phyloP scores from a whole-genome alignment of 495 filamentous ascomycete genomes.

The Aspergillus baeticus region DNA sequence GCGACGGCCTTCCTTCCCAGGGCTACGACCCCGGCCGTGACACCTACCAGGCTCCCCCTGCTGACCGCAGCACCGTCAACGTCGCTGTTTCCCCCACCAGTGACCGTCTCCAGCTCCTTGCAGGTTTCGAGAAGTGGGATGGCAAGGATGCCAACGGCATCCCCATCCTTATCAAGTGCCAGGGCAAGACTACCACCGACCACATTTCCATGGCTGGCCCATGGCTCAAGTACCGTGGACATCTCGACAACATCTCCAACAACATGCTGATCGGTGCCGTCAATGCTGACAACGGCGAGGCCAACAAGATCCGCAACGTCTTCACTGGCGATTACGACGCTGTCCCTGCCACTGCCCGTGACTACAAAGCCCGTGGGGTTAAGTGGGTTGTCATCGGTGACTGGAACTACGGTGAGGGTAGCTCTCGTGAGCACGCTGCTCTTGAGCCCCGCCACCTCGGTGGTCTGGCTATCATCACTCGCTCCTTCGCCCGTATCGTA shows the following conservation, averaged over 20 bases:
- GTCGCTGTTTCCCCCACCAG: slow-evolving; percentile 87
- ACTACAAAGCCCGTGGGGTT: slow-evolving; percentile 96
- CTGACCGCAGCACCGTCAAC: slow-evolving; percentile 65
- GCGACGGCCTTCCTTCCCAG: slow-evolving; percentile 73
- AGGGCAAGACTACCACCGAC: slow-evolving; percentile 99
- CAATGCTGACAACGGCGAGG: slow-evolving; percentile 93
- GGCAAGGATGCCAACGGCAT: slow-evolving; percentile 87
- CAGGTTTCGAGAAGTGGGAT: slow-evolving; percentile 85
- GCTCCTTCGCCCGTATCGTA: slow-evolving; percentile 92
- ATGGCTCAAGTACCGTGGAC: slow-evolving; percentile 99
- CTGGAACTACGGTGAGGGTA: slow-evolving; percentile 99
- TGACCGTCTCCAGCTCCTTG: slow-evolving; percentile 91
- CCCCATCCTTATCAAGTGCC: slow-evolving; percentile 94
- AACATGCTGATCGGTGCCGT: slow-evolving; percentile 99
- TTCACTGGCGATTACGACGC: slow-evolving; percentile 79
- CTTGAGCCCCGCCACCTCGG: slow-evolving; percentile 97
- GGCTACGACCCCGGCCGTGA: slow-evolving; percentile 93
- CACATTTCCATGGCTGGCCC: slow-evolving; percentile 97
- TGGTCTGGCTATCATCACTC: slow-evolving; percentile 94
- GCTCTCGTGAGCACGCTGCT: slow-evolving; percentile 95
- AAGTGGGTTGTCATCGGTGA: slow-evolving; percentile 98
- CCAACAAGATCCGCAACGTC: slow-evolving; percentile 96
- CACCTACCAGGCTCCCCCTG: slow-evolving; percentile 96
- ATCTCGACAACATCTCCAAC: slow-evolving; percentile 99
- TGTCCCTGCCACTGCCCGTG: slow-evolving; percentile 91